phyloP scores from a whole-genome alignment of 495 filamentous ascomycete species.

The Lasiosphaeriaceae sp. region DNA sequence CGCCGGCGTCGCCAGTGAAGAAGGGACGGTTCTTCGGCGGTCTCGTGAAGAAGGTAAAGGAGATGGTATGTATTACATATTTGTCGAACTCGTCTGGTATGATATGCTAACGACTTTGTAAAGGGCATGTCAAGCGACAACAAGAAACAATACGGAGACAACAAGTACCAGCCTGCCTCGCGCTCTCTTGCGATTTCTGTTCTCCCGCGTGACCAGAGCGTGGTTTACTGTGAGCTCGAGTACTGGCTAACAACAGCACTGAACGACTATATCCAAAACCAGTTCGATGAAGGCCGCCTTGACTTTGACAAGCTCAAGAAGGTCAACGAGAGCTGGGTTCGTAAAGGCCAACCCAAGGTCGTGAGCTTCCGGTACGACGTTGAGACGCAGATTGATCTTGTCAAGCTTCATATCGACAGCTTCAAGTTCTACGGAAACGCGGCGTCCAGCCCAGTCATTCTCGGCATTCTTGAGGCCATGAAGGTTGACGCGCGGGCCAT shows the following conservation, averaged over 20 bases:
- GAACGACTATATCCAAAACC: constrained; percentile 34
- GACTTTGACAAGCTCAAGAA: constrained; percentile 29
- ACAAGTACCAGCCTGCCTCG: constrained; percentile 10
- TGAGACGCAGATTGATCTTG: constrained; percentile 46
- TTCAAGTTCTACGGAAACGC: constrained; percentile 42
- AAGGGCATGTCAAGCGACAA: constrained; percentile 27
- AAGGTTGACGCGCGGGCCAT: constrained; percentile 36
- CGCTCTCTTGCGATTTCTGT: constrained; percentile 34
- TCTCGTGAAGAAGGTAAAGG: constrained; percentile 41
- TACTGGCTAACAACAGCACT: constrained; percentile 32
- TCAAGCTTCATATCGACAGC: constrained; percentile 32
- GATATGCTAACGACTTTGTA: constrained; percentile 4
- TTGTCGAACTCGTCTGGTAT: too few relatives aligned
- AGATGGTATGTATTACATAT: constrained; percentile 31
- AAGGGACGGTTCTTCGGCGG: constrained; percentile 31
- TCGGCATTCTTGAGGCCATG: constrained; percentile 37
- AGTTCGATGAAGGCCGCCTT: constrained; percentile 38
- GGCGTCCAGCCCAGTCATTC: constrained; percentile 18
- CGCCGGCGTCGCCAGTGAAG: constrained; percentile 19
- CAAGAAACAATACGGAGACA: constrained; percentile 20
- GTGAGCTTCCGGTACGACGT: constrained; percentile 45
- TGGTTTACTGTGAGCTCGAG: constrained; percentile 46
- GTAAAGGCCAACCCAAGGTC: constrained; percentile 40
- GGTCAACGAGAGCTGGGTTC: constrained; percentile 36
- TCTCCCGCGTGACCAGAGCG: constrained; percentile 40